phyloP scores from a whole-genome alignment of 1,284 basidiomycete genomes.

The Grifola frondosa region DNA sequence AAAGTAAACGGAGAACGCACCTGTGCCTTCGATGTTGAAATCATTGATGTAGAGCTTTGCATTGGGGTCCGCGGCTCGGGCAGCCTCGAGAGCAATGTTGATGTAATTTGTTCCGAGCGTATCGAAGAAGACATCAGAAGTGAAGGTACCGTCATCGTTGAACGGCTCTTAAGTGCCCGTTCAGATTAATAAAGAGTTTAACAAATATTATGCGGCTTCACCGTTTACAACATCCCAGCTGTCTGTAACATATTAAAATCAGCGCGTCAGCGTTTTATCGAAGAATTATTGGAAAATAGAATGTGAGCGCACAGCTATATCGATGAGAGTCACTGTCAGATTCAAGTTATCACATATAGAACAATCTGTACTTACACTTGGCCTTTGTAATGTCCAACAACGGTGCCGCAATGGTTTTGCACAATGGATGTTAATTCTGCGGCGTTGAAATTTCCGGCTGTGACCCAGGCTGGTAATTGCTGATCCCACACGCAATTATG shows the following conservation, averaged over 20 bases:
- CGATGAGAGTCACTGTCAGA: no score
- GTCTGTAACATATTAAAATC: constrained; percentile 7
- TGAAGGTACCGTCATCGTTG: constrained; percentile 58
- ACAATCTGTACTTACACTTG: constrained; percentile 39
- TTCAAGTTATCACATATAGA: not conserved
- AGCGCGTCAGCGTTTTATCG: no score
- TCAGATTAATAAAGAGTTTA: not conserved
- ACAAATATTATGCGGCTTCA: constrained; percentile 3
- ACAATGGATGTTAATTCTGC: constrained; percentile 45
- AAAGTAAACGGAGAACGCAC: not conserved
- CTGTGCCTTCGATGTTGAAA: constrained; percentile 41
- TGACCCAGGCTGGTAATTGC: constrained; percentile 54
- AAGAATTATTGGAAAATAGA: no score
- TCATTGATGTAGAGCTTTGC: constrained; percentile 51
- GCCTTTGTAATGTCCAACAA: constrained; percentile 51
- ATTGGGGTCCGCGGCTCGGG: constrained; percentile 44
- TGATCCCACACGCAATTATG: constrained; percentile 59
- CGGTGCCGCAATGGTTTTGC: constrained; percentile 44
- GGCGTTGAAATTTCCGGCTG: constrained; percentile 41
- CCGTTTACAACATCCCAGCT: constrained; percentile 43
- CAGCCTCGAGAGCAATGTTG: constrained; percentile 43
- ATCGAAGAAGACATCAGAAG: constrained; percentile 46
- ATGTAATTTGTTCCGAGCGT: constrained; percentile 45
- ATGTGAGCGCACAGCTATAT: no score
- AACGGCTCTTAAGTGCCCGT: constrained; percentile 40